These are phyloP conservation scores for Diutina sp. DNA, from an alignment of 1,139 yeast species.

Conservation along the genomic window DNA sequence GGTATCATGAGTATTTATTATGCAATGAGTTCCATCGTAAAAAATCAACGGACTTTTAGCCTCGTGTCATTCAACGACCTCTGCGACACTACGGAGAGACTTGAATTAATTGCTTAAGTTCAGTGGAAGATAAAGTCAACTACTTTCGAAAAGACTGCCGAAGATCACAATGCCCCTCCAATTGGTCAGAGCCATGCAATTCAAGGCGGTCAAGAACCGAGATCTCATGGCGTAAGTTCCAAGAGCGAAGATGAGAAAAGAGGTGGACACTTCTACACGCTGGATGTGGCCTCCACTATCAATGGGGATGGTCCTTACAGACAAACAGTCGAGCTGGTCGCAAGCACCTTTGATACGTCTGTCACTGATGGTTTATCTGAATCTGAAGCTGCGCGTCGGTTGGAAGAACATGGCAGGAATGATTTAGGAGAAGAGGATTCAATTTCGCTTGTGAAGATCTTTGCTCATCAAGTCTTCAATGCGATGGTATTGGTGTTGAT, in stretches of 20 bases:
- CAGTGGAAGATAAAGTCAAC: background rate
- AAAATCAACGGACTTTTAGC: background rate
- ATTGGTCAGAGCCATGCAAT: conserved; percentile 9
- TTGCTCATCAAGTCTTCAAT: conserved; percentile 62
- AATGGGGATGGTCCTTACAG: conserved; percentile 2
- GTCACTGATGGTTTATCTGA: conserved; percentile 2
- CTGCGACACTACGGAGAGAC: background rate
- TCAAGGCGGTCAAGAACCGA: conserved; percentile 11
- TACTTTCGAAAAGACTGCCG: background rate
- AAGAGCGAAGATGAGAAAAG: background rate
- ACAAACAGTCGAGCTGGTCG: conserved; percentile 5
- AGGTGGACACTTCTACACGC: background rate
- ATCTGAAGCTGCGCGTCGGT: background rate
- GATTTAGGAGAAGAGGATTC: conserved; percentile 47
- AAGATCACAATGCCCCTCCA: conserved; percentile 7
- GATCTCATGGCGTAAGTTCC: conserved; percentile 1
- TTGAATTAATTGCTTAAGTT: background rate
- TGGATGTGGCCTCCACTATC: background rate
- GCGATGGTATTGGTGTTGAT: conserved; percentile 72
- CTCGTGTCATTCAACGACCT: background rate
- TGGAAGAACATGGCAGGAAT: conserved; percentile 39
- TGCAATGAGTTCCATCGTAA: background rate
- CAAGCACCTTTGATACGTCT: conserved; percentile 5
- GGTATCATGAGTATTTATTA: background rate
- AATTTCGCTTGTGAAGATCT: conserved; percentile 41